Conservation (phyloP, 345 rosid genomes). For the Heritiera fomes region DNA sequence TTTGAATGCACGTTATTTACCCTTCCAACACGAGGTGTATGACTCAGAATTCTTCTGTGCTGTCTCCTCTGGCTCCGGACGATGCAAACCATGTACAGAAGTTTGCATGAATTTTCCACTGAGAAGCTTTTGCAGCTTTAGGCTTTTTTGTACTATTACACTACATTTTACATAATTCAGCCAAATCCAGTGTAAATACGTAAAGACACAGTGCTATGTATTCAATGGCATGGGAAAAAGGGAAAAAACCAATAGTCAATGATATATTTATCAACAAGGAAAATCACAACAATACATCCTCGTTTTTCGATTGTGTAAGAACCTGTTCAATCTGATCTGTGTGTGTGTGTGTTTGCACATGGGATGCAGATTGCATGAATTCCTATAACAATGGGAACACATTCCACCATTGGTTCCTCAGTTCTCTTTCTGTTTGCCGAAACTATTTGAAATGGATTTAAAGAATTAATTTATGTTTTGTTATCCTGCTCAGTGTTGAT, state of each 20-base stretch:
- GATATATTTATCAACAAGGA: not conserved
- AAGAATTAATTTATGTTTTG: not conserved
- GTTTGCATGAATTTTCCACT: not conserved
- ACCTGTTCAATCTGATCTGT: not conserved
- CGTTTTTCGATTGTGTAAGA: not conserved
- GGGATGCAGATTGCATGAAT: not conserved
- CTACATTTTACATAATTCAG: not conserved
- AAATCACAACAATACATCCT: conserved; percentile 2
- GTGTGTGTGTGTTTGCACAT: not conserved
- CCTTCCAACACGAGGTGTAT: conserved; percentile 5
- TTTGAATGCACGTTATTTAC: not conserved
- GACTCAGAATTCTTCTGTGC: not conserved
- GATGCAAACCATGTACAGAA: not conserved
- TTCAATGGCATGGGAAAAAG: not conserved
- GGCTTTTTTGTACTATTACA: not conserved
- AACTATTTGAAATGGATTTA: not conserved
- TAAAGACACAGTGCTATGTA: not conserved
- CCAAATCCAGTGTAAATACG: not conserved
- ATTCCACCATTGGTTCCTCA: not conserved
- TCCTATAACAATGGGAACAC: not conserved
- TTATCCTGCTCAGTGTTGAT: not conserved
- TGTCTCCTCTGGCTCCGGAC: not conserved
- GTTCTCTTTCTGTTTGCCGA: not conserved
- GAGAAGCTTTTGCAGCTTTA: conserved; percentile 4
- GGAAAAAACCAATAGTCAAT: not conserved